phyloP scores from a whole-genome alignment of 768 basidiomycete genomes.

The Lactifluus rugatus region DNA sequence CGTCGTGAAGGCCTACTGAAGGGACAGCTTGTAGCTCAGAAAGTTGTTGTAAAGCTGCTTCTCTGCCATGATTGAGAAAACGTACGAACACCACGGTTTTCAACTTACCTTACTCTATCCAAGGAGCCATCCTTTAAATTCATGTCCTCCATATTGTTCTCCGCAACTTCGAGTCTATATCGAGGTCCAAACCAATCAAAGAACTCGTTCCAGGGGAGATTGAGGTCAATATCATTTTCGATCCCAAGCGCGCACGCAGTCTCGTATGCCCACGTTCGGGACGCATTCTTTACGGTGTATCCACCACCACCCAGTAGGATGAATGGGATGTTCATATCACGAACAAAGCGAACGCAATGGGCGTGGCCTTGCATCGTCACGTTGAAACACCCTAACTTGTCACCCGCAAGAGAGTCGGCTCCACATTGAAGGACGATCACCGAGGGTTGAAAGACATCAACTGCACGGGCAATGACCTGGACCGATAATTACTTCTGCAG shows the following conservation, averaged over 20 bases:
- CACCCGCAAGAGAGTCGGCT: slow-evolving; percentile 89
- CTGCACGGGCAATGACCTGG: slow-evolving; percentile 72
- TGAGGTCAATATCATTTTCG: slow-evolving; percentile 65
- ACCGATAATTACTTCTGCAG: neutral
- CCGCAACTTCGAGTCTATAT: slow-evolving; percentile 83
- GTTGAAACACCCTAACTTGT: slow-evolving; percentile 95
- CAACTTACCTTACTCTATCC: slow-evolving; percentile 57
- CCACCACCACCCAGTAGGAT: slow-evolving; percentile 94
- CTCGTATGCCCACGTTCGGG: slow-evolving; percentile 91
- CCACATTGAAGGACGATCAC: slow-evolving; percentile 92
- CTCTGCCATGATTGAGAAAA: slow-evolving; percentile 37
- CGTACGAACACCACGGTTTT: slow-evolving; percentile 22
- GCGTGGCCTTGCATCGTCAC: slow-evolving; percentile 93
- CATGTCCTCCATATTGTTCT: slow-evolving; percentile 91
- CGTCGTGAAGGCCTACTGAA: slow-evolving; percentile 77
- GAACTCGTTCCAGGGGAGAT: slow-evolving; percentile 79
- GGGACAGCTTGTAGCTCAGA: slow-evolving; percentile 63
- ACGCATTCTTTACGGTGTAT: slow-evolving; percentile 95
- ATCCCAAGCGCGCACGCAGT: slow-evolving; percentile 91
- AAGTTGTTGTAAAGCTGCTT: slow-evolving; percentile 44
- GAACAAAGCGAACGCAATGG: slow-evolving; percentile 79
- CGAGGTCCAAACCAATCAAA: slow-evolving; percentile 98
- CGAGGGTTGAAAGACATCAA: slow-evolving; percentile 81
- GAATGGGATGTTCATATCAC: slow-evolving; percentile 72
- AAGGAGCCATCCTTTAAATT: slow-evolving; percentile 76